Evolutionary conservation across 2,329 filamentous ascomycete genomes (phyloP).

Genomic region (Phoma sp.): DNA sequence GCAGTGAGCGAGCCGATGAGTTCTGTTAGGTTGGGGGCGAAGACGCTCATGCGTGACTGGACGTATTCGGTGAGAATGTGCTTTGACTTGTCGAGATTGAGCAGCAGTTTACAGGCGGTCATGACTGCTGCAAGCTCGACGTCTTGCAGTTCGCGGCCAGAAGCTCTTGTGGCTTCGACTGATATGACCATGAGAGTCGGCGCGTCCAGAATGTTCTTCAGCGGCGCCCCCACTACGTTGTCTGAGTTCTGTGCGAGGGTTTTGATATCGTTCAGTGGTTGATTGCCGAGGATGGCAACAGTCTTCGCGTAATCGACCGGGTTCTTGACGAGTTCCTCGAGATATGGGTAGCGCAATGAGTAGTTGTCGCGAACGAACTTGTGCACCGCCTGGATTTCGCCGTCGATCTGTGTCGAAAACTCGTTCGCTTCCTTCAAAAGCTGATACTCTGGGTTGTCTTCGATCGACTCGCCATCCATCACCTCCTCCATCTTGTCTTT

Average conservation of each 20-base stretch:
- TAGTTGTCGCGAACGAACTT: constrained; percentile 98
- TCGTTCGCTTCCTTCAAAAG: constrained; percentile 87
- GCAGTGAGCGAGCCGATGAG: constrained; percentile 92
- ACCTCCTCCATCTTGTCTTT: constrained; percentile 73
- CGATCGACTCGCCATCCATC: constrained; percentile 75
- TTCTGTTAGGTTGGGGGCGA: constrained; percentile 90
- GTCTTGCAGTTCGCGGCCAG: constrained; percentile 77
- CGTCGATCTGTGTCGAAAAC: constrained; percentile 89
- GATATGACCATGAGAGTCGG: constrained; percentile 95
- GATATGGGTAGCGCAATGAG: constrained; percentile 88
- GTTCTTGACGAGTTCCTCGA: constrained; percentile 88
- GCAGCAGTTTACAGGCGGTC: constrained; percentile 82
- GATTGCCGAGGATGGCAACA: constrained; percentile 90
- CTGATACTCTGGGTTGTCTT: constrained; percentile 91
- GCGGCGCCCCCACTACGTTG: constrained; percentile 75
- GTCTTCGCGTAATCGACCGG: constrained; percentile 95
- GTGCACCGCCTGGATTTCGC: constrained; percentile 90
- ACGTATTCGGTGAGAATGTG: constrained; percentile 89
- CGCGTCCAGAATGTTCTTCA: constrained; percentile 83
- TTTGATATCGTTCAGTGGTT: constrained; percentile 88
- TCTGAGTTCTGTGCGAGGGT: constrained; percentile 75
- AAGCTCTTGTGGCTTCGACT: constrained; percentile 89
- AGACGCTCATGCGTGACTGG: constrained; percentile 94
- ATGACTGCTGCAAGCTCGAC: constrained; percentile 76
- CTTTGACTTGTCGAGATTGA: constrained; percentile 88